Percentiles rank a stretch among this genome's conserved stretches.
Evolutionary conservation across 163 green algal genomes (phyloP).

Genomic region (Chlamydomonas reinhardtii): DNA sequence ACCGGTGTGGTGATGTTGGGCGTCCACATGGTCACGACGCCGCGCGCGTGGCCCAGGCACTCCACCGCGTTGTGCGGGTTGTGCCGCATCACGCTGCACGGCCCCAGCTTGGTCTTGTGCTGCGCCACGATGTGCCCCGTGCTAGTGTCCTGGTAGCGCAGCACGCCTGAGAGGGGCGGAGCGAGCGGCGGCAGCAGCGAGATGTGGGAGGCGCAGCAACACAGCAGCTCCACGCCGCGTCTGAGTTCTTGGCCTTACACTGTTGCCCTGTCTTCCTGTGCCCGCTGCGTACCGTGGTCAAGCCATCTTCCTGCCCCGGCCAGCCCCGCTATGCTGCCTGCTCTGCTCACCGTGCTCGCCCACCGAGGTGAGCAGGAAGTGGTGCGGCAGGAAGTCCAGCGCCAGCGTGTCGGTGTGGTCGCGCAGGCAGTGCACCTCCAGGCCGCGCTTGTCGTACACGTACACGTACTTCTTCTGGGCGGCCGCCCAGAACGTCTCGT

Average conservation of each 20-base stretch:
- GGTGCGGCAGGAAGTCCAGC: constrained; percentile 96
- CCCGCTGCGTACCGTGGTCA: too few relatives aligned
- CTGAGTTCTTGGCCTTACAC: too few relatives aligned
- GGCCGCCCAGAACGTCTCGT: constrained; percentile 95
- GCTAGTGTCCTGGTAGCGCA: constrained; percentile 93
- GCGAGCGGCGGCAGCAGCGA: too few relatives aligned
- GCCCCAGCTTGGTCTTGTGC: constrained; percentile 87
- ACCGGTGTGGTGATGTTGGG: constrained; percentile 91
- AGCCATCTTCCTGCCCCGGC: not conserved
- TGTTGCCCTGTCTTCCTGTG: too few relatives aligned
- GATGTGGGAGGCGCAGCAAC: too few relatives aligned
- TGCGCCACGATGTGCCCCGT: constrained; percentile 86
- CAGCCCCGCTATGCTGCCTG: not conserved
- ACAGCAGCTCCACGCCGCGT: too few relatives aligned
- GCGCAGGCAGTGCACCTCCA: constrained; percentile 96
- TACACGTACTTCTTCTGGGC: constrained; percentile 95
- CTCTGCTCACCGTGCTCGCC: constrained; percentile 74
- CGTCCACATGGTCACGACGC: constrained; percentile 96
- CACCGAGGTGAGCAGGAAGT: constrained; percentile 95
- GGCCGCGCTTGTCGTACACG: constrained; percentile 97
- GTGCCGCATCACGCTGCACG: constrained; percentile 84
- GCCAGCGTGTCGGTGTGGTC: constrained; percentile 71
- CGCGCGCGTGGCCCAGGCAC: constrained; percentile 88
- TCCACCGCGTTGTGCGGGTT: constrained; percentile 95
- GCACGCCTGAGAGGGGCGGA: constrained; percentile 69